Percentiles rank a stretch among this genome's conserved stretches.
Conservation (phyloP, 2,329 filamentous ascomycete genomes). For the Colletotrichum higginsianum region DNA sequence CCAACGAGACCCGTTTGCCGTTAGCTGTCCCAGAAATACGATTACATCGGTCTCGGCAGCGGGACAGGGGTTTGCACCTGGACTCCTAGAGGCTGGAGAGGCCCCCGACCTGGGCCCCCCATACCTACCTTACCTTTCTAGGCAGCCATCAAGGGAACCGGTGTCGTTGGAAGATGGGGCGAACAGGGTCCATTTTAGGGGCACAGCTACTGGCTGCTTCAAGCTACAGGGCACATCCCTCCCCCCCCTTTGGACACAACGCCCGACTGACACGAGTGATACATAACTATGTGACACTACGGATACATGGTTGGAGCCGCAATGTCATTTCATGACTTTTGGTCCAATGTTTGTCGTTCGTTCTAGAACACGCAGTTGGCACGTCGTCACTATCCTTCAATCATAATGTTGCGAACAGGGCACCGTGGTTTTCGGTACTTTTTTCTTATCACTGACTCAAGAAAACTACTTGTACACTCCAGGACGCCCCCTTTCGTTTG, state of each 20-base stretch:
- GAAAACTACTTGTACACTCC: conserved; percentile 37
- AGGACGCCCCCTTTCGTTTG: conserved; percentile 25
- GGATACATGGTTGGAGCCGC: no score
- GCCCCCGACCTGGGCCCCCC: no score
- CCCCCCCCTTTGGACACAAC: no score
- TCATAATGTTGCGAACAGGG: neutral
- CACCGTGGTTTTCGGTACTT: neutral
- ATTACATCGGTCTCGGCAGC: no score
- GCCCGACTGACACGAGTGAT: no score
- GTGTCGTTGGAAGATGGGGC: conserved; percentile 29
- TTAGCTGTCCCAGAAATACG: conserved; percentile 4
- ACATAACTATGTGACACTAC: no score
- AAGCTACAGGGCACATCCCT: no score
- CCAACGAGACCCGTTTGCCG: neutral
- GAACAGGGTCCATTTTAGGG: conserved; percentile 15
- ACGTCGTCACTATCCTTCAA: neutral
- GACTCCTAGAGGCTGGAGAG: no score
- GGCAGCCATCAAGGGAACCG: neutral
- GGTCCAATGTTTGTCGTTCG: no score
- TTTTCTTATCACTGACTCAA: conserved; percentile 28
- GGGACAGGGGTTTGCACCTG: no score
- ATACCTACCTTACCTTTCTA: neutral
- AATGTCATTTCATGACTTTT: neutral
- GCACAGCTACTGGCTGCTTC: conserved; percentile 9
- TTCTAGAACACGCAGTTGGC: neutral